These are phyloP conservation scores for Sanghuangporus sanghuang DNA, from an alignment of 1,284 basidiomycete species.

Conservation along the genomic window DNA sequence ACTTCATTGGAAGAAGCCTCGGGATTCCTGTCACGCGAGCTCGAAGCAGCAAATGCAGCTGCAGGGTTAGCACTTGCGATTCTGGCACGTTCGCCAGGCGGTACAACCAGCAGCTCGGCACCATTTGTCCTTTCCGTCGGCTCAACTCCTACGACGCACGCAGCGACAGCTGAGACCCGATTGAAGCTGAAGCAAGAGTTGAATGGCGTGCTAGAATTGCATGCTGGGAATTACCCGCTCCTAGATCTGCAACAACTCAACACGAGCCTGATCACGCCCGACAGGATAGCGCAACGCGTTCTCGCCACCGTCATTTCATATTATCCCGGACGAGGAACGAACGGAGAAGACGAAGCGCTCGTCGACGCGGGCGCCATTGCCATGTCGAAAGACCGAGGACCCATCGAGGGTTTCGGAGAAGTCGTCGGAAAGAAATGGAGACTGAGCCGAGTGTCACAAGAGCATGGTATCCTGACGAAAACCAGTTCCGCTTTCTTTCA, in stretches of 20 bases:
- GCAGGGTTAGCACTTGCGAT: conserved; percentile 53
- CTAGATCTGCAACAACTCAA: conserved; percentile 81
- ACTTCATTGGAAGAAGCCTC: conserved; percentile 59
- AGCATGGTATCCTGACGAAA: conserved; percentile 68
- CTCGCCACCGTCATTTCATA: conserved; percentile 71
- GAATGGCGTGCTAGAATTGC: conserved; percentile 62
- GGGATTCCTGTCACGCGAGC: conserved; percentile 64
- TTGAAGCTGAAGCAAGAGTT: conserved; percentile 42
- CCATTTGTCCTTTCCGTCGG: conserved; percentile 76
- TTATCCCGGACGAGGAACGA: conserved; percentile 62
- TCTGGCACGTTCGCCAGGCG: conserved; percentile 32
- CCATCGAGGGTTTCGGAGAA: conserved; percentile 64
- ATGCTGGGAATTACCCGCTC: conserved; percentile 83
- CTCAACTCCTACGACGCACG: conserved; percentile 83
- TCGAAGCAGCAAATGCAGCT: conserved; percentile 64
- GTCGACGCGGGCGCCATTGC: conserved; percentile 81
- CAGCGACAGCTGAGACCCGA: conserved; percentile 52
- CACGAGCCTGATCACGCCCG: conserved; percentile 57
- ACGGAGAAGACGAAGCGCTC: conserved; percentile 66
- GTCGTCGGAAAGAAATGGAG: conserved; percentile 69
- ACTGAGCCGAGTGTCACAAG: conserved; percentile 71
- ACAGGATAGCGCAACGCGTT: conserved; percentile 62
- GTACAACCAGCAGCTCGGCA: conserved; percentile 27
- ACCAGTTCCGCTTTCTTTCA: conserved; percentile 19
- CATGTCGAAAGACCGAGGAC: conserved; percentile 82